Percentiles rank a stretch among this genome's conserved stretches.
These are phyloP conservation scores for Pyrenophora tritici-repentis DNA, from an alignment of 2,329 filamentous ascomycete genomes.

Conservation along the genomic window DNA sequence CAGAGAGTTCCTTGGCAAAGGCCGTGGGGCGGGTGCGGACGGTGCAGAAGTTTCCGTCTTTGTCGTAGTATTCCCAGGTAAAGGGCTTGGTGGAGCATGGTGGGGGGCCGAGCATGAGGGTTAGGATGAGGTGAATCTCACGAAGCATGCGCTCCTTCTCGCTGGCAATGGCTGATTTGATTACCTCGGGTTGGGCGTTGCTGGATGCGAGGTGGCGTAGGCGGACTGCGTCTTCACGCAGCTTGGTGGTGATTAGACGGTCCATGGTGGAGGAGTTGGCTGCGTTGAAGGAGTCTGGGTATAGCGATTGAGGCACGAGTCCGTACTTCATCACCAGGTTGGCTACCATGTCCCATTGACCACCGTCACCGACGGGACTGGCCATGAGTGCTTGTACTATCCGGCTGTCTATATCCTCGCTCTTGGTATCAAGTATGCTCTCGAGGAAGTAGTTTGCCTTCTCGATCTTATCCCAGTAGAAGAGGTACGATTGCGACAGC, in stretches of 20 bases:
- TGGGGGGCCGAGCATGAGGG: constrained; percentile 79
- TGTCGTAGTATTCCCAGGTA: constrained; percentile 79
- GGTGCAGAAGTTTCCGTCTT: constrained; percentile 65
- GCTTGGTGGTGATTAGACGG: constrained; percentile 76
- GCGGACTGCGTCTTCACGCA: constrained; percentile 80
- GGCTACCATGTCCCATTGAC: constrained; percentile 91
- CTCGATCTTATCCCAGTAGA: constrained; percentile 94
- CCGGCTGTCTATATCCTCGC: constrained; percentile 71
- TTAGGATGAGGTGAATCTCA: constrained; percentile 81
- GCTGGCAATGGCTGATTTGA: constrained; percentile 50
- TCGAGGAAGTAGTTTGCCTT: constrained; percentile 91
- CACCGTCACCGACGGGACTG: constrained; percentile 76
- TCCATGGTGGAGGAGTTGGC: constrained; percentile 73
- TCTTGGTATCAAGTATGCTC: constrained; percentile 75
- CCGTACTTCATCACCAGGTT: constrained; percentile 88
- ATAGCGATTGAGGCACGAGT: constrained; percentile 79
- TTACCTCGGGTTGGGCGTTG: constrained; percentile 42
- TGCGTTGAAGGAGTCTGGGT: constrained; percentile 82
- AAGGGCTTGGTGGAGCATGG: constrained; percentile 72
- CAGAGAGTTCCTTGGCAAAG: constrained; percentile 72
- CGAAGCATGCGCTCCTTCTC: constrained; percentile 76
- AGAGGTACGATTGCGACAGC: constrained; percentile 85
- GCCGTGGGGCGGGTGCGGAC: constrained; percentile 69
- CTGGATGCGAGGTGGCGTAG: constrained; percentile 63
- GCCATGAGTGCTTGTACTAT: constrained; percentile 72